phyloP scores from a whole-genome alignment of 345 rosid species.

The Heritiera fomes region DNA sequence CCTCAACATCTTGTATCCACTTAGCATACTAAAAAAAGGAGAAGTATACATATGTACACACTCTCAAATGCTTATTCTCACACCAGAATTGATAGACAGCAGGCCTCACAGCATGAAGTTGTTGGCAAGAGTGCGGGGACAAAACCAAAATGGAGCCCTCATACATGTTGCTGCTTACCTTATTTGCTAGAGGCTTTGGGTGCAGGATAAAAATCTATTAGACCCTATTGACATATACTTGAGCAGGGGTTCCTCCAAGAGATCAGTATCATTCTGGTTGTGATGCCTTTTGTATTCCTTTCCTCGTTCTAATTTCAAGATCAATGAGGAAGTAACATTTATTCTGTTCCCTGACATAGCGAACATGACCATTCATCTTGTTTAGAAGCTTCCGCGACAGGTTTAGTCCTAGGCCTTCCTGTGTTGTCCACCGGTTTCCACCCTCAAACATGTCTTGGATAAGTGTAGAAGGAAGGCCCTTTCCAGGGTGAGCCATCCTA shows the following conservation, averaged over 20 bases:
- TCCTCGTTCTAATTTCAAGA: slow-evolving; percentile 44
- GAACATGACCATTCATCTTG: slow-evolving; percentile 60
- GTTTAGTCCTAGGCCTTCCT: slow-evolving; percentile 56
- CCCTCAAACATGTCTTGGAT: slow-evolving; percentile 61
- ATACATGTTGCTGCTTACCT: neutral
- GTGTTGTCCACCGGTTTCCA: slow-evolving; percentile 47
- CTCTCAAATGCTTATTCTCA: neutral
- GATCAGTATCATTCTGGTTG: slow-evolving; percentile 15
- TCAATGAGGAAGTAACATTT: slow-evolving; percentile 55
- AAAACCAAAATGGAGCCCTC: neutral
- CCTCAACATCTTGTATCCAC: neutral
- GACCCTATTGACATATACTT: neutral
- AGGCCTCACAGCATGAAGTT: neutral
- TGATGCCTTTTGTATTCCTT: slow-evolving; percentile 28
- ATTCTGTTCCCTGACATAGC: slow-evolving; percentile 50
- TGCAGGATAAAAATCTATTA: neutral
- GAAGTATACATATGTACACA: neutral
- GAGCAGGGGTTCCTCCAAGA: neutral
- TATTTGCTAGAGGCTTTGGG: neutral
- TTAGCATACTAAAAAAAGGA: neutral
- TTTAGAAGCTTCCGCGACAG: slow-evolving; percentile 53
- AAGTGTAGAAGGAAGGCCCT: slow-evolving; percentile 62
- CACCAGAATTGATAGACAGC: neutral
- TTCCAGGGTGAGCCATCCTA: slow-evolving; percentile 76
- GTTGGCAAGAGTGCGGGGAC: neutral